Conservation (phyloP, 1,284 basidiomycete species). For the Puccinia sorghi region DNA sequence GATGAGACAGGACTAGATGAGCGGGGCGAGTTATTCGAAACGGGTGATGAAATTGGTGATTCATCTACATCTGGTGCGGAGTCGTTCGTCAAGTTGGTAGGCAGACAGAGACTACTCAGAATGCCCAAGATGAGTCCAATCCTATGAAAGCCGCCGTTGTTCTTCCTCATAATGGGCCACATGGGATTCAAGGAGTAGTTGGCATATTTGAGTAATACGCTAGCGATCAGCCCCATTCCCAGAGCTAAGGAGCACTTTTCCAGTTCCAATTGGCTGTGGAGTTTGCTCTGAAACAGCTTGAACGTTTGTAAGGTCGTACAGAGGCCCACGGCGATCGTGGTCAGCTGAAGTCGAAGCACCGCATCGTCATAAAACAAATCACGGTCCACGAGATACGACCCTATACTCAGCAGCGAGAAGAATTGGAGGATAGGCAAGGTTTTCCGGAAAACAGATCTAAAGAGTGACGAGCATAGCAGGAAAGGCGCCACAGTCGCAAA, state of each 20-base stretch:
- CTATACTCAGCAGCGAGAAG: constrained; percentile 30
- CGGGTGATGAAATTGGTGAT: constrained; percentile 7
- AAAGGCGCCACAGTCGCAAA: constrained; percentile 51
- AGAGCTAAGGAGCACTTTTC: constrained; percentile 28
- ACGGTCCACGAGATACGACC: constrained; percentile 42
- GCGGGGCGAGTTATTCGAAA: neutral
- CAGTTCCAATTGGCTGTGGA: constrained; percentile 19
- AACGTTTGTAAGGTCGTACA: constrained; percentile 20
- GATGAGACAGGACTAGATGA: constrained; percentile 8
- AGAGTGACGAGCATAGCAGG: constrained; percentile 29
- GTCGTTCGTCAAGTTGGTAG: neutral
- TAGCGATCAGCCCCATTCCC: constrained; percentile 67
- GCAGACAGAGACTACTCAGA: constrained; percentile 53
- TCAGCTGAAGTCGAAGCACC: constrained; percentile 45
- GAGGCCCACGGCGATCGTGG: constrained; percentile 31
- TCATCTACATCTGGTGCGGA: neutral
- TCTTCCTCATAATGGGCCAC: constrained; percentile 69
- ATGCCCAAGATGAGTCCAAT: constrained; percentile 63
- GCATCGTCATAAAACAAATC: constrained; percentile 48
- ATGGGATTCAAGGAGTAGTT: constrained; percentile 83
- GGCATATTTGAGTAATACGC: constrained; percentile 73
- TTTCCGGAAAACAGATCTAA: constrained; percentile 25
- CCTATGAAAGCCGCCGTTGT: constrained; percentile 70
- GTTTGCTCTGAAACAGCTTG: constrained; percentile 33
- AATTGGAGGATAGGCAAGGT: constrained; percentile 21